Base-by-base conservation (phyloP, 108 stramenopile genomes). In the Nitzschia putrida region DNA sequence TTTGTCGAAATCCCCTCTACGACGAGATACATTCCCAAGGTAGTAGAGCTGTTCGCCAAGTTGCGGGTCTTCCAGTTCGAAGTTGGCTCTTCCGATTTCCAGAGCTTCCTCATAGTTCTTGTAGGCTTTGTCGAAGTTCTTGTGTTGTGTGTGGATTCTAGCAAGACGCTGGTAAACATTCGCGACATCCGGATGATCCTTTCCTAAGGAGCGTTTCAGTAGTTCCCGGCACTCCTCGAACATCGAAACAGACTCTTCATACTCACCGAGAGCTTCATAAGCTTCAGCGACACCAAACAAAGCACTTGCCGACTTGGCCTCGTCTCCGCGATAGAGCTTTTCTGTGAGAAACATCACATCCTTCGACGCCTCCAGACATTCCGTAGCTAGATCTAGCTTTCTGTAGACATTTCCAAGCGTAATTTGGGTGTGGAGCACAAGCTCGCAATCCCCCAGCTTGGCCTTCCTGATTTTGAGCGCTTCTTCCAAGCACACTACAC, bases 1-100 rank as follows among this genome's bases (percentile, higher is more conserved):
- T 5, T 54, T 56, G 6, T 85, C 78, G 25, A 49, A 71, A 8
- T 66, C 25, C 25, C 81, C 74, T 55, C 55, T 64, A 22, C 75
- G 80, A 18, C 80, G 66, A 4, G 61, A 56, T 22, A 82, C 44
- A 38, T 77, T 70, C 13, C 89, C 89, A 23, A 85, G 61, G 18
- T 53, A 66, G 55, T 85, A 71, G 14, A 73, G 53, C 11, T 81
- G 73, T 42, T 85, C 80, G 20, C 82, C 89, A 7, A 90, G 69
- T 25, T 55, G 69, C 20, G 59, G 61, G 45, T 87, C 73, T 26
- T 76, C 47, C 42, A 18, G 22, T 10, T 79, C 83, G 40, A 82
- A 56, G 52, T 76, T 72, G 20, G 73, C 61, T 58, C 69, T 74
- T 34, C 83, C 85, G 37, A 87, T 82, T 14, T 42, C 47, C 7